These are phyloP conservation scores for Yueomyces sinensis DNA, from an alignment of 805 yeast species.

Conservation along the genomic window DNA sequence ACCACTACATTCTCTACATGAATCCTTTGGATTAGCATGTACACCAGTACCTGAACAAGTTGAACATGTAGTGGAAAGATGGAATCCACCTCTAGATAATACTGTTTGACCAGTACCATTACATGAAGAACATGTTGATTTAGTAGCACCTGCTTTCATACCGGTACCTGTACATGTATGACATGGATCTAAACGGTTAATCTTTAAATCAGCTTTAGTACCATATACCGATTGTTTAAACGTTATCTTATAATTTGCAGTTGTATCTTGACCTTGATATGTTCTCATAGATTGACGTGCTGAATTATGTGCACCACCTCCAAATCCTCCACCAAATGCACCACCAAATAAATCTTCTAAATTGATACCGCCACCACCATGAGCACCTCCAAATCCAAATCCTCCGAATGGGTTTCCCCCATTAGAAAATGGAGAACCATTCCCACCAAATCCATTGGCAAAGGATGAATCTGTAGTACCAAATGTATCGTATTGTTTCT, in stretches of 20 bases:
- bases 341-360: conserved; percentile 55
- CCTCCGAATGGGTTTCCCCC: conserved; percentile 3
- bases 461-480: conserved; percentile 88
- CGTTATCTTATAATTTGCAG: conserved; percentile 56
- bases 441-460: conserved; percentile 43
- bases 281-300: conserved; percentile 54
- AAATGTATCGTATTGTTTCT: conserved; percentile 80
- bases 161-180: conserved; percentile 77
- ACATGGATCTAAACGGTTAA: conserved; percentile 67
- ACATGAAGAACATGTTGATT: conserved; percentile 72
- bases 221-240: conserved; percentile 88
- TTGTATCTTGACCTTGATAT: conserved; percentile 87
- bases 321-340: conserved; percentile 32
- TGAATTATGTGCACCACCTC: conserved; percentile 17
- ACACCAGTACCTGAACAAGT: conserved; percentile 87
- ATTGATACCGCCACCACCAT: conserved; percentile 33
- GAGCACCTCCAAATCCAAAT: conserved; percentile 24
- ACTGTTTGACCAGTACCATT: conserved; percentile 88
- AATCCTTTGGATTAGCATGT: conserved; percentile 47
- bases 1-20: conserved; percentile 76
- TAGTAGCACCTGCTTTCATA: conserved; percentile 53
- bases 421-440: conserved; percentile 24
- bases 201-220: conserved; percentile 45
- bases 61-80: conserved; percentile 87
- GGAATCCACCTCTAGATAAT: conserved; percentile 86